phyloP scores from a whole-genome alignment of 2,329 filamentous ascomycete species.

The Botrytis pseudocinerea region DNA sequence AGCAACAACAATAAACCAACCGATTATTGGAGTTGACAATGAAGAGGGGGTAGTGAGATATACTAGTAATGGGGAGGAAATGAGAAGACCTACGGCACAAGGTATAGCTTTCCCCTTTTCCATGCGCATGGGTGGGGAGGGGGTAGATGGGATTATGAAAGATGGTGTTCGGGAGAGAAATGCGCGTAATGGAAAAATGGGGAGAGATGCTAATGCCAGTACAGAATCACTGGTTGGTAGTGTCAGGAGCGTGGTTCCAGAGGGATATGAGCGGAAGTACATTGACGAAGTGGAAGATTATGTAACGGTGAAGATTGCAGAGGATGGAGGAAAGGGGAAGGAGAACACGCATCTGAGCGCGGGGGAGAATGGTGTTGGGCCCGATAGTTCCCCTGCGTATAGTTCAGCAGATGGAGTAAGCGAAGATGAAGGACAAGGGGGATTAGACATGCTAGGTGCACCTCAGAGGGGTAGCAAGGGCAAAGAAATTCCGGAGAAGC shows the following conservation, averaged over 20 bases:
- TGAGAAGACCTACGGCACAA: conserved; percentile 9
- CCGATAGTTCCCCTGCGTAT: background rate
- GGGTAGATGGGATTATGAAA: conserved; percentile 8
- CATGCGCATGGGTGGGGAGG: conserved; percentile 8
- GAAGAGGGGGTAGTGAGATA: background rate
- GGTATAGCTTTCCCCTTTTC: conserved; percentile 13
- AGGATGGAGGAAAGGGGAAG: background rate
- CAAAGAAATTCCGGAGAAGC: background rate
- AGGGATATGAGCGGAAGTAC: background rate
- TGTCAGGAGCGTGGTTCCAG: background rate
- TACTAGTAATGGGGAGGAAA: background rate
- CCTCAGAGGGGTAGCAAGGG: background rate
- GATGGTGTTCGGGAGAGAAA: conserved; percentile 8
- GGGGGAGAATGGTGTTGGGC: background rate
- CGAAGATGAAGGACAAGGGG: background rate
- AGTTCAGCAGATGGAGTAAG: background rate
- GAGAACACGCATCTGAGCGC: background rate
- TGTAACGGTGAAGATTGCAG: background rate
- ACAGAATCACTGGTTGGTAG: conserved; percentile 8
- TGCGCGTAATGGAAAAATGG: background rate
- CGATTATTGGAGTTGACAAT: background rate
- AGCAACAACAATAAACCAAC: background rate
- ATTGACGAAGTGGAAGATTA: background rate
- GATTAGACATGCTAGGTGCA: background rate
- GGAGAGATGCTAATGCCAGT: conserved; percentile 5